Conservation (phyloP, 805 yeast genomes). For the Ogataea glucozyma region DNA sequence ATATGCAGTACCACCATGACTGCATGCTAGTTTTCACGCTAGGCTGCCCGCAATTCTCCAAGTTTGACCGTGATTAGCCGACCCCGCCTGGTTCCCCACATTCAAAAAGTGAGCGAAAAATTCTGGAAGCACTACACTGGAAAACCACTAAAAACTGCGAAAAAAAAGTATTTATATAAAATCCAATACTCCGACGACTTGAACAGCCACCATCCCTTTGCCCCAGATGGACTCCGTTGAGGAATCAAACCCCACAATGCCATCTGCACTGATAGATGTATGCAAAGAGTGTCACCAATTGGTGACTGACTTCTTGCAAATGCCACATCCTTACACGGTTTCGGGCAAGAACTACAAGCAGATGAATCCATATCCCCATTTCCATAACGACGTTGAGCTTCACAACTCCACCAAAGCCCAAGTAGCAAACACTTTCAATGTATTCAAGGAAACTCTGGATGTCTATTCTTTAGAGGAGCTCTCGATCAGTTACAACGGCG, state of each 20-base stretch:
- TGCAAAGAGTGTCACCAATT: slow-evolving; percentile 26
- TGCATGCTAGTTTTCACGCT: too few species aligned
- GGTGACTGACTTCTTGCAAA: slow-evolving; percentile 17
- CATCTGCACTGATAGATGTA: slow-evolving; percentile 22
- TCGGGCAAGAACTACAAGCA: slow-evolving; percentile 1
- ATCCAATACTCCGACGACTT: background rate
- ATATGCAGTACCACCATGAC: too few species aligned
- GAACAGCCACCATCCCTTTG: too few species aligned
- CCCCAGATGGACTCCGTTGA: background rate
- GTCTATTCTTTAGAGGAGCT: slow-evolving; percentile 44
- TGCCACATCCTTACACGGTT: slow-evolving; percentile 15
- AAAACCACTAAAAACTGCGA: too few species aligned
- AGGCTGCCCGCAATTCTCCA: background rate
- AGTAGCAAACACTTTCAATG: slow-evolving; percentile 24
- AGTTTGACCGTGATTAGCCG: background rate
- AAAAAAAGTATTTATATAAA: background rate
- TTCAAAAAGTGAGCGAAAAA: background rate
- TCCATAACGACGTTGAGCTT: slow-evolving; percentile 17
- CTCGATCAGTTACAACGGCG: slow-evolving; percentile 91
- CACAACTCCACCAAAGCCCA: slow-evolving; percentile 27
- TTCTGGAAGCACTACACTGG: slow-evolving; percentile 1
- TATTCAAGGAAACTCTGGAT: slow-evolving; percentile 24
- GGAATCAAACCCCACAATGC: slow-evolving; percentile 2
- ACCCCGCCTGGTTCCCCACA: slow-evolving; percentile 2
- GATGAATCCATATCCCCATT: slow-evolving; percentile 16